Evolutionary conservation across 1,139 yeast genomes (phyloP).

Genomic region (Geotrichum bryndzae): DNA sequence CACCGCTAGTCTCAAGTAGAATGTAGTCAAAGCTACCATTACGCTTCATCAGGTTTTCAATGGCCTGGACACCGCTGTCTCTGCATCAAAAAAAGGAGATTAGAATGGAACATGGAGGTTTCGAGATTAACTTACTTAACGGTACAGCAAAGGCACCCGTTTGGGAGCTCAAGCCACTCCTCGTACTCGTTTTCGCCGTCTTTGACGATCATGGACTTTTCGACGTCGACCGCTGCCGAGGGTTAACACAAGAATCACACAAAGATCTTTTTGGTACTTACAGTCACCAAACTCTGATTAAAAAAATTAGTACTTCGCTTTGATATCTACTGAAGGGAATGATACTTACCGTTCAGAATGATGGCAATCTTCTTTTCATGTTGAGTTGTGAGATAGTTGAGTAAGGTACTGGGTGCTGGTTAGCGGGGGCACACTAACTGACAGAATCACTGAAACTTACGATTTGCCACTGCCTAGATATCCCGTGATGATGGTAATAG

Average conservation of each 20-base stretch:
- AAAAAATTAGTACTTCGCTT: conserved; percentile 2
- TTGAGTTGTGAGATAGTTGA: conserved; percentile 64
- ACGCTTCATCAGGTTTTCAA: conserved; percentile 74
- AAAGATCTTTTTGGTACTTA: conserved; percentile 13
- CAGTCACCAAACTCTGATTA: conserved; percentile 35
- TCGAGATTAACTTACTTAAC: conserved; percentile 44
- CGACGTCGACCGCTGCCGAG: conserved; percentile 85
- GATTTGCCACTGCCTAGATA: conserved; percentile 94
- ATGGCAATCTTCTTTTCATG: conserved; percentile 77
- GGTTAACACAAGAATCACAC: conserved; percentile 39
- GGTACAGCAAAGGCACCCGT: conserved; percentile 95
- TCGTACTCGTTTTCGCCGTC: conserved; percentile 55
- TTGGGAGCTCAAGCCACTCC: conserved; percentile 94
- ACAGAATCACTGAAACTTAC: conserved; percentile 13
- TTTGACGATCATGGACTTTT: conserved; percentile 73
- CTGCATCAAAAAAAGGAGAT: background rate
- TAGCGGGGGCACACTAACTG: background rate
- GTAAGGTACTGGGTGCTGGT: conserved; percentile 44
- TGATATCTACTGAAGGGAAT: background rate
- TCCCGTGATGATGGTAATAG: conserved; percentile 90
- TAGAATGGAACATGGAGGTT: background rate
- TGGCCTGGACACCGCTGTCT: conserved; percentile 90
- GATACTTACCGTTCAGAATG: conserved; percentile 58
- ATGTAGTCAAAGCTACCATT: conserved; percentile 80
- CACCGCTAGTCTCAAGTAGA: conserved; percentile 86